phyloP scores from a whole-genome alignment of 148 eudicot species.

The Vaccinium corymbosum region DNA sequence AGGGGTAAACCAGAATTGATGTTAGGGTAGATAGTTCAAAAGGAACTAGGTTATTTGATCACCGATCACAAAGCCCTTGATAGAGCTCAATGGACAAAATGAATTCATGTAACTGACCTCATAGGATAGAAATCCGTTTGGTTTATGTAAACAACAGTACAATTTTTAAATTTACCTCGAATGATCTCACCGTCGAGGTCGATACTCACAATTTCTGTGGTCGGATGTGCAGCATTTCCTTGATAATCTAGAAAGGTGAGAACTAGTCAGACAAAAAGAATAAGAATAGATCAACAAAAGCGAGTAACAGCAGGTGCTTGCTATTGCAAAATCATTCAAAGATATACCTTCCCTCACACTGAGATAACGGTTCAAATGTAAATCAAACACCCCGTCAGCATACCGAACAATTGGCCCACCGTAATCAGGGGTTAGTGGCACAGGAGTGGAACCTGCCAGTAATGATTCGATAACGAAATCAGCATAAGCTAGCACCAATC shows the following conservation, averaged over 20 bases:
- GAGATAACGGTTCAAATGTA: slow-evolving; percentile 31
- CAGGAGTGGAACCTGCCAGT: slow-evolving; percentile 27
- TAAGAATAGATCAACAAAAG: not conserved
- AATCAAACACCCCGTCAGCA: slow-evolving; percentile 49
- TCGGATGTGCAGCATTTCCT: slow-evolving; percentile 13
- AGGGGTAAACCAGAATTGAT: not conserved
- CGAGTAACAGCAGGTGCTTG: not conserved
- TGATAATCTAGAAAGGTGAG: slow-evolving; percentile 16
- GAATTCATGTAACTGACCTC: not conserved
- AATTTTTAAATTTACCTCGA: slow-evolving; percentile 11
- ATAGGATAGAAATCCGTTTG: not conserved
- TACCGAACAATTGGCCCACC: slow-evolving; percentile 31
- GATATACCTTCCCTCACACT: slow-evolving; percentile 28
- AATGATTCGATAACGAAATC: not conserved
- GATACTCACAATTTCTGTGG: slow-evolving; percentile 19
- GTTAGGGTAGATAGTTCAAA: not conserved
- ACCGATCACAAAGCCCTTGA: not conserved
- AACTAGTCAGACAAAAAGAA: not conserved
- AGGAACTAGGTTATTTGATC: not conserved
- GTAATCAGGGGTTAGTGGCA: slow-evolving; percentile 36
- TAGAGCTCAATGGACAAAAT: not conserved
- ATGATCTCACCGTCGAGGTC: slow-evolving; percentile 12
- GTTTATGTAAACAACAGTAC: not conserved
- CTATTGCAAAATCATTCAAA: not conserved
- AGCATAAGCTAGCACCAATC: not conserved